A percentile compares a stretch with the other conserved stretches of the same genome.
These are phyloP conservation scores for Penicillium griseofulvum DNA, from an alignment of 2,329 filamentous ascomycete genomes.

Conservation along the genomic window DNA sequence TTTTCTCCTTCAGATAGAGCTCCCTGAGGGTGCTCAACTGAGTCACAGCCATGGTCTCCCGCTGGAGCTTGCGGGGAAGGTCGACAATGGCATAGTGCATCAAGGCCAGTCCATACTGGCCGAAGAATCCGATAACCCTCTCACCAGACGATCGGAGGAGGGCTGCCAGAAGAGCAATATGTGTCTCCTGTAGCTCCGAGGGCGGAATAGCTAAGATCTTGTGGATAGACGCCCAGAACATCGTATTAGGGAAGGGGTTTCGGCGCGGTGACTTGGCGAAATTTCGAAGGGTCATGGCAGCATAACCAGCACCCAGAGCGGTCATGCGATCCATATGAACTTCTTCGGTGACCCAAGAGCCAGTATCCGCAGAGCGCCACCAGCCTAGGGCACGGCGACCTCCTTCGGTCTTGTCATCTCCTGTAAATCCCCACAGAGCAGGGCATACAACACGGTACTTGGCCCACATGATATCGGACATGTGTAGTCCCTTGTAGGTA, in stretches of 20 bases:
- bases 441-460: constrained; percentile 81
- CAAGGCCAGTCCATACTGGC: constrained; percentile 69
- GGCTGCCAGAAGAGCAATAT: constrained; percentile 66
- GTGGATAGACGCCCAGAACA: constrained; percentile 81
- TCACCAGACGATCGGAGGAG: constrained; percentile 72
- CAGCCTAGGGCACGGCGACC: constrained; percentile 72
- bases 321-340: constrained; percentile 79
- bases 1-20: constrained; percentile 37
- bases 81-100: constrained; percentile 70
- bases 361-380: constrained; percentile 56
- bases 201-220: constrained; percentile 73
- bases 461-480: constrained; percentile 82
- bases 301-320: constrained; percentile 79
- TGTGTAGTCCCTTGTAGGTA: constrained; percentile 62
- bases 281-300: constrained; percentile 76
- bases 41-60: constrained; percentile 38
- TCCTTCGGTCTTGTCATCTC: constrained; percentile 67
- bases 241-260: constrained; percentile 72
- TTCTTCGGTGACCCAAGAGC: constrained; percentile 64
- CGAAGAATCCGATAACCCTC: constrained; percentile 78
- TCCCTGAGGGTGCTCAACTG: constrained; percentile 40
- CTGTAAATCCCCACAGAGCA: constrained; percentile 78
- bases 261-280: constrained; percentile 67
- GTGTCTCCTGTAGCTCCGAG: constrained; percentile 66
- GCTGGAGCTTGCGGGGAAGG: constrained; percentile 55